Conservation (phyloP, 2,329 filamentous ascomycete species). For the Aspergillus sp. region DNA sequence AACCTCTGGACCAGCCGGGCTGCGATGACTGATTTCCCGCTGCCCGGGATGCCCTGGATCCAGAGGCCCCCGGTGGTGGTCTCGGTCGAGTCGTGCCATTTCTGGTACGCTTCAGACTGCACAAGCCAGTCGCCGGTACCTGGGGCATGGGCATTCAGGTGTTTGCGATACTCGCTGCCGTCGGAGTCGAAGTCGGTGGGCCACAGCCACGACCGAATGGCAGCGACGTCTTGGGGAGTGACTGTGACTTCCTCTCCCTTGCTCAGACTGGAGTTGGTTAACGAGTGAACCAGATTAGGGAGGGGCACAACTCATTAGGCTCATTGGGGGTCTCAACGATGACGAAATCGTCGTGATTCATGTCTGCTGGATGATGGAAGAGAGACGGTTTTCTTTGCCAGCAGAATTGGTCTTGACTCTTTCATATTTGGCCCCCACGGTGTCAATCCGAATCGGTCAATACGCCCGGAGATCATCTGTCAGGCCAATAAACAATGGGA, state of each 20-base stretch:
- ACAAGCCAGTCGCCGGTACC: slow-evolving; percentile 22
- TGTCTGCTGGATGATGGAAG: not conserved
- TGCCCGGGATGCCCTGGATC: slow-evolving; percentile 24
- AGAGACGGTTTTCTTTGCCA: not conserved
- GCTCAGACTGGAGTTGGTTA: not conserved
- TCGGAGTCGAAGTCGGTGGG: slow-evolving; percentile 6
- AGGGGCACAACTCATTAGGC: not conserved
- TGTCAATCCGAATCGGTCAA: too few relatives aligned
- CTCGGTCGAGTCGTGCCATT: slow-evolving; percentile 11
- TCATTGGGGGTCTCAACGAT: not conserved
- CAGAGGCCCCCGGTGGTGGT: slow-evolving; percentile 16
- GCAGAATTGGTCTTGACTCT: not conserved
- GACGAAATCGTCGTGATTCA: not conserved
- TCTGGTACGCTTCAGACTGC: slow-evolving; percentile 7
- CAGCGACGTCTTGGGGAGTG: not conserved
- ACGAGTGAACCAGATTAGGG: not conserved
- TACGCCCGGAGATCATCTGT: not conserved
- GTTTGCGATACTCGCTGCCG: slow-evolving; percentile 10
- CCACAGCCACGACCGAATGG: slow-evolving; percentile 5
- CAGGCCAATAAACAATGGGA: too few relatives aligned
- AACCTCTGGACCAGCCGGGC: slow-evolving; percentile 16
- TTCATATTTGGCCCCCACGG: not conserved
- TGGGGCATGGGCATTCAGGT: slow-evolving; percentile 2
- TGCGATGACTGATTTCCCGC: slow-evolving; percentile 25
- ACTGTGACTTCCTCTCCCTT: not conserved